phyloP scores from a whole-genome alignment of 352 stramenopile genomes.

The Albugo laibachii region DNA sequence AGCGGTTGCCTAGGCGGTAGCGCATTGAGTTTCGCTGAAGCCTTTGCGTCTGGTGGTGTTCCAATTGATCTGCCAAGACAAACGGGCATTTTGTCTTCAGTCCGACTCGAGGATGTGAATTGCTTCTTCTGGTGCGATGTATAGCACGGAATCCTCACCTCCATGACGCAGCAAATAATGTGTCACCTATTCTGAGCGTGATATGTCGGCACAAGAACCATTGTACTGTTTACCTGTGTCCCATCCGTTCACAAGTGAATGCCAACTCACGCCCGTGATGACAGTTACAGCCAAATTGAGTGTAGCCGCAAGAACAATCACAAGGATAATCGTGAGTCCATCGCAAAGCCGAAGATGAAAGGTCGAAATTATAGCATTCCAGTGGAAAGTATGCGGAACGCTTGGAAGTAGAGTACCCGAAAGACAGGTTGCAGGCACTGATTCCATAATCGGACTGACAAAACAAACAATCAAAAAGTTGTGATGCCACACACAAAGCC shows the following conservation, averaged over 20 bases:
- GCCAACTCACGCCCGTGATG: constrained; percentile 64
- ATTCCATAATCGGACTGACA: constrained; percentile 60
- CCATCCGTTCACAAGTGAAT: constrained; percentile 68
- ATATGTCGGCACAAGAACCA: too few relatives aligned
- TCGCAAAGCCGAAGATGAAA: constrained; percentile 52
- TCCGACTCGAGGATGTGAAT: too few relatives aligned
- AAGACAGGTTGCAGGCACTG: constrained; percentile 66
- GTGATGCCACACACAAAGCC: constrained; percentile 37
- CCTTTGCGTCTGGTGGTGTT: too few relatives aligned
- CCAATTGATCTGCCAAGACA: too few relatives aligned
- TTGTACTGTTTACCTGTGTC: constrained; percentile 32
- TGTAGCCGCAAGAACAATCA: constrained; percentile 65
- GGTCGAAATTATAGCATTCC: constrained; percentile 65
- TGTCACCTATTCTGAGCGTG: too few relatives aligned
- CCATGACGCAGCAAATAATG: too few relatives aligned
- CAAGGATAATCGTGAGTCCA: constrained; percentile 55
- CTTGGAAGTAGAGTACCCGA: constrained; percentile 79
- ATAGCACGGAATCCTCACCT: too few relatives aligned
- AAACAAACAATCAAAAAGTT: constrained; percentile 71
- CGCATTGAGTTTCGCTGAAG: too few relatives aligned
- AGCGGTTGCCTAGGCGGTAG: too few relatives aligned
- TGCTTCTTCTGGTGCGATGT: too few relatives aligned
- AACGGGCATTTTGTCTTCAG: too few relatives aligned
- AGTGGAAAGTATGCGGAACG: constrained; percentile 80
- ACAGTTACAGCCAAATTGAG: constrained; percentile 78